These are phyloP conservation scores for Colletotrichum paranaense DNA, from an alignment of 2,329 filamentous ascomycete genomes.

Conservation along the genomic window DNA sequence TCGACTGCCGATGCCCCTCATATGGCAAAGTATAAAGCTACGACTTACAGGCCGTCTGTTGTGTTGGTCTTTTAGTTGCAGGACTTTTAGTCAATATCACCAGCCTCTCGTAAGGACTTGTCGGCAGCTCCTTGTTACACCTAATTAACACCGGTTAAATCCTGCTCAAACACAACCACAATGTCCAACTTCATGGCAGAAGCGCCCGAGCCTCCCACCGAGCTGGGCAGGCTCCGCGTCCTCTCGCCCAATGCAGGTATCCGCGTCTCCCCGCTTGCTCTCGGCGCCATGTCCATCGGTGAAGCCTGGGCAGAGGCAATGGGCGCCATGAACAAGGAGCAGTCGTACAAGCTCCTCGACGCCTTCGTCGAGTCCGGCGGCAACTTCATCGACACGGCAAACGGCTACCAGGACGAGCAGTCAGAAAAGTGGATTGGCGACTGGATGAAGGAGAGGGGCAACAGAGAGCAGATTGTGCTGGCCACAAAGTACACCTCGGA, in stretches of 20 bases:
- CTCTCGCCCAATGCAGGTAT: slow-evolving; percentile 59
- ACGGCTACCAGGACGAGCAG: slow-evolving; percentile 67
- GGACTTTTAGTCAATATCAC: background rate
- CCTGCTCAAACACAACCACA: background rate
- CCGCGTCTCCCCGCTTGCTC: slow-evolving; percentile 18
- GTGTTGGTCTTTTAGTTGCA: background rate
- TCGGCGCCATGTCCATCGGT: slow-evolving; percentile 66
- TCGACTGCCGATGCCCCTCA: slow-evolving; percentile 7
- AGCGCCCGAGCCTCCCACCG: slow-evolving; percentile 55
- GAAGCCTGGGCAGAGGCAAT: slow-evolving; percentile 56
- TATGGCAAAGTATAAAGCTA: background rate
- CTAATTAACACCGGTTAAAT: background rate
- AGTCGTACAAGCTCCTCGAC: slow-evolving; percentile 68
- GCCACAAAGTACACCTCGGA: slow-evolving; percentile 67
- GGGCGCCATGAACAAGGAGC: slow-evolving; percentile 65
- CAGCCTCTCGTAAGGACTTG: background rate
- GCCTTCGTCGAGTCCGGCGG: slow-evolving; percentile 68
- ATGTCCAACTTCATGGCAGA: slow-evolving; percentile 29
- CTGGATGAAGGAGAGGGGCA: slow-evolving; percentile 61
- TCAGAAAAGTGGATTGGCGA: slow-evolving; percentile 70
- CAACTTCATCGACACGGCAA: slow-evolving; percentile 76
- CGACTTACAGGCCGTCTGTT: too few relatives aligned
- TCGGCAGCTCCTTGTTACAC: background rate
- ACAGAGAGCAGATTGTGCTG: slow-evolving; percentile 64
- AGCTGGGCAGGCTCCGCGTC: slow-evolving; percentile 63